Base-by-base conservation (phyloP, 1,284 basidiomycete genomes). In the Bondarzewia mesenterica region DNA sequence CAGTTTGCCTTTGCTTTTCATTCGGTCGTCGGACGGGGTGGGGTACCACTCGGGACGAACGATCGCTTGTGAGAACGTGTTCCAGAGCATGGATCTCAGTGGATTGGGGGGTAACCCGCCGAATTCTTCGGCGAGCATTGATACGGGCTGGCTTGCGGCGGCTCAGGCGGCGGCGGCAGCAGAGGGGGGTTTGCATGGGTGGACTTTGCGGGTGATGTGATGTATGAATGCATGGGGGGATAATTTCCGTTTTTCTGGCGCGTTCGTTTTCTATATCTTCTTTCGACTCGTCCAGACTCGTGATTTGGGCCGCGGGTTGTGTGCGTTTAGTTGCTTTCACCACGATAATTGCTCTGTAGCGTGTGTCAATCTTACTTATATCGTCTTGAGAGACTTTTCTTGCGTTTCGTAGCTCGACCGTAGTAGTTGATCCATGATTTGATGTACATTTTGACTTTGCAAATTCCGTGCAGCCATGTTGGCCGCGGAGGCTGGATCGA, bases 41-140 rank as follows among this genome's bases (percentile, higher is more conserved):
- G 87, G 87, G 4, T 90, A 89, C 61, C 87, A 90, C 60, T 89
- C 87, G 25, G 88, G 88, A 37, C 77, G 87, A 50, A 87, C 87
- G 53, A 82, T 93, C 48, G 77, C 88, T 29, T 88, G 84, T 59
- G 89, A 89, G 61, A 90, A 89, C 56, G 78, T 89, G 27, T 86
- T 85, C 64, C 78, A 82, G 54, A 64, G 69, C 15, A 74, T 86
- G 65, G 80, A 80, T 59, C 63, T 85, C 47, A 58, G 69, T 56
- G 68, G 70, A 57, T 62, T 63, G 15, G 67, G 56, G 53, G n/a
- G 60, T 64, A 46, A 66, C 22, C 50, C 54, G 26, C 39, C 48
- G 15, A 46, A 50, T 20, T 27, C 48, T 22, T 44, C 49, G 15
- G 43, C 49, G 35, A 79, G 85, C 56, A 69, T 78, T 39, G 54